Base-by-base conservation (phyloP, 805 yeast species). In the Candida endomychidarum region DNA sequence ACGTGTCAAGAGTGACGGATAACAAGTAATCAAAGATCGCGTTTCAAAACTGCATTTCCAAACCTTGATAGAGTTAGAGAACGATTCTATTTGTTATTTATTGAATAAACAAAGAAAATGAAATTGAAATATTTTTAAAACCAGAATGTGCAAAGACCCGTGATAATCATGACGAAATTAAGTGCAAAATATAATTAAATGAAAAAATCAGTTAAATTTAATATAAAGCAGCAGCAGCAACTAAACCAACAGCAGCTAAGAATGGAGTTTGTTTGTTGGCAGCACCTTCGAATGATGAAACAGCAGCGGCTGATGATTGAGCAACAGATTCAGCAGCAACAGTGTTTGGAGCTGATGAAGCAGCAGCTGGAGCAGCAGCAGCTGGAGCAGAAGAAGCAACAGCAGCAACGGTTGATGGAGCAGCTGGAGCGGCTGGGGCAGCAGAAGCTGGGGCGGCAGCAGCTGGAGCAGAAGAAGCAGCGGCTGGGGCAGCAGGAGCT, bases 211-310 rank as follows among this genome's bases (percentile, higher is more conserved):
- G 21, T 24, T 34, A 34, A 2, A 34, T 15, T 36, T 36, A 36
- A 16, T 36, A 46, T 35, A 54, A 51, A 45, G 49, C 53, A 47
- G 51, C 52, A 44, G 48, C 57, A 35, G 49, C 54, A 42, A 62
- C 63, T 30, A 57, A 47, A 38, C 29, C 42, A 31, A 19, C 36
- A 31, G 31, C 22, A 31, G 41, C 37, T 22, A 48, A 43, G 37
- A 41, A 40, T 35, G 53, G 49, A 31, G 50, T 43, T 37, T 42
- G 40, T 28, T 46, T 40, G 33, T 47, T 44, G 34, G 49, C 53
- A 37, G 47, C 53, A 39, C 41, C 50, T 35, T 46, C 44, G 41
- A 37, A 49, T 26, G 54, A 38, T 30, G 51, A 44, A 31, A 51
- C 50, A 21, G 19, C 46, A 18, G 40, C 21, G 17, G 38, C 26